These are phyloP conservation scores for Candida caryicola DNA, from an alignment of 805 yeast species.

Conservation along the genomic window DNA sequence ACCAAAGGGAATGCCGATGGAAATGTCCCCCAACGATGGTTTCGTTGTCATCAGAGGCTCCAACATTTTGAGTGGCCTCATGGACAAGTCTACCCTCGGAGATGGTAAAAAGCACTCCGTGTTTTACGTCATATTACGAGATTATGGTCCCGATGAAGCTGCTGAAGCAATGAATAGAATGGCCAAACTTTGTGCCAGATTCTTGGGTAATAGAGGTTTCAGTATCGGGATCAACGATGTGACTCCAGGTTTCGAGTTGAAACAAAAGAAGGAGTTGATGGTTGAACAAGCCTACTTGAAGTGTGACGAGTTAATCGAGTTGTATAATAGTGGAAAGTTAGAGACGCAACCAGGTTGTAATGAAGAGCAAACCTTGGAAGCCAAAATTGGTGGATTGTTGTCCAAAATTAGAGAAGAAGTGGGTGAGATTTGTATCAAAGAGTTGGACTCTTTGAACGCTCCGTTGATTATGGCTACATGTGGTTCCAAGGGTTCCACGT, in stretches of 20 bases:
- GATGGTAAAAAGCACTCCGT: conserved; percentile 98
- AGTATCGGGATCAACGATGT: conserved; percentile 97
- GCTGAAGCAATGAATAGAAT: conserved; percentile 96
- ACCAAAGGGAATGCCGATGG: conserved; percentile 64
- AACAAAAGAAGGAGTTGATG: conserved; percentile 74
- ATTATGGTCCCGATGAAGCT: conserved; percentile 95
- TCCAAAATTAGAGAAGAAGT: conserved; percentile 98
- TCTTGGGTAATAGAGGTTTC: conserved; percentile 90
- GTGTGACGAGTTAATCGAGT: conserved; percentile 85
- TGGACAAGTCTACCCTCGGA: conserved; percentile 95
- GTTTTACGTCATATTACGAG: conserved; percentile 90
- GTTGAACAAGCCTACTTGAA: conserved; percentile 87
- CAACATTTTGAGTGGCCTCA: conserved; percentile 82
- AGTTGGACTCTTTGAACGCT: conserved; percentile 85
- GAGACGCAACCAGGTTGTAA: conserved; percentile 99
- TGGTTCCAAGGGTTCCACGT: conserved; percentile 97
- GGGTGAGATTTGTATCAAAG: conserved; percentile 95
- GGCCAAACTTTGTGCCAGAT: conserved; percentile 98
- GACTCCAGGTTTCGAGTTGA: conserved; percentile 83
- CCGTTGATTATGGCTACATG: conserved; percentile 99
- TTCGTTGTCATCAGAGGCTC: conserved; percentile 89
- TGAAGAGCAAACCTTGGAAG: conserved; percentile 96
- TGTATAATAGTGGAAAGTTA: conserved; percentile 76
- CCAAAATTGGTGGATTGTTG: conserved; percentile 91
- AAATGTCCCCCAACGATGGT: conserved; percentile 98